Conservation (phyloP, 805 yeast genomes). For the Lipomyces oligophaga region DNA sequence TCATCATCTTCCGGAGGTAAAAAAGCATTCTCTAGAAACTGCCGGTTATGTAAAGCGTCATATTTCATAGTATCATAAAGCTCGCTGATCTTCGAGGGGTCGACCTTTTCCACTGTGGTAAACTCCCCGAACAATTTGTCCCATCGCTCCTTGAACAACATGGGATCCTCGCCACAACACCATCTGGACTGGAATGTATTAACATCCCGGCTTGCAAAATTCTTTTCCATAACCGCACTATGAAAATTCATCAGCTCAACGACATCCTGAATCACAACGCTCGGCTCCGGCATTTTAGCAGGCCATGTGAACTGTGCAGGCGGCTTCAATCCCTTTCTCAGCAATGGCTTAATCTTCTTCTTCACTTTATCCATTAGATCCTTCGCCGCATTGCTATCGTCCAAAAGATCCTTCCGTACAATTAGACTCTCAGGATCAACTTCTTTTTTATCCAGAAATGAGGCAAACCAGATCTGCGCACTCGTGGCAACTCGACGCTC, state of each 20-base stretch:
- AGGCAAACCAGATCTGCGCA: constrained; percentile 80
- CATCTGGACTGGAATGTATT: constrained; percentile 68
- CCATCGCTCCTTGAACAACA: constrained; percentile 91
- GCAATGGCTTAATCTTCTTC: constrained; percentile 87
- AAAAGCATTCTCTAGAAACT: constrained; percentile 79
- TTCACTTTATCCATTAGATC: constrained; percentile 97
- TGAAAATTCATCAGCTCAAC: constrained; percentile 95
- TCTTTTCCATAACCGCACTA: constrained; percentile 73
- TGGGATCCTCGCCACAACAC: constrained; percentile 97
- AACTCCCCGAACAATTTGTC: constrained; percentile 92
- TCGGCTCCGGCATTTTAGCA: constrained; percentile 95
- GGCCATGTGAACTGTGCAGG: constrained; percentile 99
- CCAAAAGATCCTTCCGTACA: constrained; percentile 84
- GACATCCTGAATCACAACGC: constrained; percentile 85
- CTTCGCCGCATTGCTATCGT: constrained; percentile 97
- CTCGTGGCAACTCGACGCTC: constrained; percentile 93
- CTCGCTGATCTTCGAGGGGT: constrained; percentile 95
- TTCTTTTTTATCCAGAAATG: constrained; percentile 66
- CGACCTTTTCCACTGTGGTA: constrained; percentile 88
- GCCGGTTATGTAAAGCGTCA: constrained; percentile 93
- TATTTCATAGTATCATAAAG: constrained; percentile 97
- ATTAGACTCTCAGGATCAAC: constrained; percentile 74
- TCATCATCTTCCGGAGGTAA: constrained; percentile 49
- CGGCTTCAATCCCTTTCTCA: constrained; percentile 93
- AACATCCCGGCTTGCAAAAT: constrained; percentile 65